Base-by-base conservation (phyloP, 257 asterid species). In the Nicotiana tomentosiformis region DNA sequence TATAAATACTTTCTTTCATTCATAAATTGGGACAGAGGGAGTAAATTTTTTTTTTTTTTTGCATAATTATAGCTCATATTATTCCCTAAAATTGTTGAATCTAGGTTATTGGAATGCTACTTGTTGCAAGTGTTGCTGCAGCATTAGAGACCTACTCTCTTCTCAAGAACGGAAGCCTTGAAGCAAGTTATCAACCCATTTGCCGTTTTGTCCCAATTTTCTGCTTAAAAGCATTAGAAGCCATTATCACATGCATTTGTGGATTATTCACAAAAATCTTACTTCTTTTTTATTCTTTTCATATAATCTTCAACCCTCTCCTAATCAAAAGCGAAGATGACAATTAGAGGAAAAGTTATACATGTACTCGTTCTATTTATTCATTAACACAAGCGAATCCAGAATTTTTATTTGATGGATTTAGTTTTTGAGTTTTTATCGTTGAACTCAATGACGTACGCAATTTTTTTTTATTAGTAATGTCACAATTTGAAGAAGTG, bases 281-380 rank as follows among this genome's bases (percentile, higher is more conserved):
- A 9, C 82, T 77, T 77, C 53, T 77, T n/a, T 77, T 77, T 58
- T 77, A 77, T 77, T 56, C 68, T 77, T 58, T 77, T 35, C 53
- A 53, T 58, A 32, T 77, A 11, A 77, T 77, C 33, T 77, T 77
- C 16, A 77, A 77, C 5, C 82, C 82, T 56, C 82, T 53, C 53
- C 67, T 35, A 30, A 72, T 72, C 37, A 72, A 46, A 46, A 23
- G 0, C 15, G 78, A 72, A 2, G 78, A 72, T 6, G 60, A 70
- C 60, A 72, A 20, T 32, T 77, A 53, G 10, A 58, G 32, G 32
- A 30, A 15, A 49, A 8, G 6, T 8, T 39, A 7, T 39, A 39
- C 10, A 39, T 39, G 49, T 39, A 39, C 10, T 39, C 7, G 46
- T 2, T 39, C 46, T 39, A 39, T 39, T 39, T 39, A 39, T 39